A percentile compares a stretch with the other conserved stretches of the same genome.
phyloP scores from a whole-genome alignment of 345 rosid genomes.

The Bruguiera sexangula region DNA sequence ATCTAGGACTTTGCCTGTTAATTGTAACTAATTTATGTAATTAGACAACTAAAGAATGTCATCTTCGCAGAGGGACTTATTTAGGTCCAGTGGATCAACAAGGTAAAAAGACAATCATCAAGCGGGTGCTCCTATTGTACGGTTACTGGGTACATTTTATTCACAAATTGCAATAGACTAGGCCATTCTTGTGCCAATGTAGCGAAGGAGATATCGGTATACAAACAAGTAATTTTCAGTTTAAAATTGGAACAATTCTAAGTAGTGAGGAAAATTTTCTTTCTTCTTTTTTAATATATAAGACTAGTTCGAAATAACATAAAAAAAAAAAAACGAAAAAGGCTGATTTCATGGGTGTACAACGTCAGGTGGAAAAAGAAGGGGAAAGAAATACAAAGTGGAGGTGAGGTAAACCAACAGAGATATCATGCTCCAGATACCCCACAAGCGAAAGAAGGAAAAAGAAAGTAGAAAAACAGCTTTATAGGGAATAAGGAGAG shows the following conservation, averaged over 20 bases:
- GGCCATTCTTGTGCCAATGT: constrained; percentile 6
- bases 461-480: constrained; percentile 34
- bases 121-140: no score
- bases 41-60: no score
- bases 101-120: no score
- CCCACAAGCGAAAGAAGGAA: constrained; percentile 37
- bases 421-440: constrained; percentile 23
- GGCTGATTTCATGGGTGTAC: constrained; percentile 10
- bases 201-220: constrained; percentile 14
- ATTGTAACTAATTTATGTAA: no score
- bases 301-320: not conserved
- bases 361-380: constrained; percentile 26
- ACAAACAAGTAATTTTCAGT: constrained; percentile 23
- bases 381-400: constrained; percentile 30
- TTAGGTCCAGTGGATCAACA: no score
- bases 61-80: no score
- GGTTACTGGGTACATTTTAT: no score
- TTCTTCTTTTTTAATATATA: no score
- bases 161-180: constrained; percentile 1
- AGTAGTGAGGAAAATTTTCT: constrained; percentile 4
- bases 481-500: constrained; percentile 55
- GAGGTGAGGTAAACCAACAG: constrained; percentile 25
- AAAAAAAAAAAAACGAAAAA: not conserved
- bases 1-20: no score
- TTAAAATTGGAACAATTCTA: constrained; percentile 36